A percentile compares a stretch with the other conserved stretches of the same genome.
These are phyloP conservation scores for Zygosaccharomyces gambellarensis DNA, from an alignment of 805 yeast genomes.

Conservation along the genomic window DNA sequence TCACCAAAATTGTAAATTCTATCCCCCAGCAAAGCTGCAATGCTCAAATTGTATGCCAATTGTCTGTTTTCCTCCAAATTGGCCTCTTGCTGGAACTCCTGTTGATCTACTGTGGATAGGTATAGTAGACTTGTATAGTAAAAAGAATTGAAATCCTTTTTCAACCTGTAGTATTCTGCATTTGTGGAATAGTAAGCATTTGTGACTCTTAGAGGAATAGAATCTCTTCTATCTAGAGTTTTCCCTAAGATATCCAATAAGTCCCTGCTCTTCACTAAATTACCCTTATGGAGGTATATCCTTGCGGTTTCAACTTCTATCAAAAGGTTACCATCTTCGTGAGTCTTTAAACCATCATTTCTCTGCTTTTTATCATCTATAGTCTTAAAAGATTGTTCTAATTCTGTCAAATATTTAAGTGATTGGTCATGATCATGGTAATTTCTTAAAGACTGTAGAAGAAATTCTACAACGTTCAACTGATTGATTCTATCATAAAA, in stretches of 20 bases:
- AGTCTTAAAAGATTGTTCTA: constrained; percentile 43
- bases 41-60: constrained; percentile 69
- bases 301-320: constrained; percentile 73
- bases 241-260: constrained; percentile 57
- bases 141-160: constrained; percentile 73
- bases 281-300: constrained; percentile 51
- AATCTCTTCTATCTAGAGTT: constrained; percentile 52
- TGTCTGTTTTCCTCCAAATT: constrained; percentile 40
- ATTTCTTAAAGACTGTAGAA: constrained; percentile 50
- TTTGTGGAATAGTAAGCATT: constrained; percentile 80
- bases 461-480: constrained; percentile 70
- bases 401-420: constrained; percentile 44
- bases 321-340: constrained; percentile 53
- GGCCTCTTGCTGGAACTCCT: constrained; percentile 30
- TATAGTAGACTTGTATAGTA: constrained; percentile 79
- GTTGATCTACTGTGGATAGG: constrained; percentile 60
- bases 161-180: constrained; percentile 67
- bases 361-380: constrained; percentile 34
- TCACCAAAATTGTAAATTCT: constrained; percentile 94
- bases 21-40: constrained; percentile 87
- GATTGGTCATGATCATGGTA: constrained; percentile 43
- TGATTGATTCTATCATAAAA: constrained; percentile 72
- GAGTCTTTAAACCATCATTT: constrained; percentile 36
- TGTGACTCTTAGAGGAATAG: constrained; percentile 59
- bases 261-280: constrained; percentile 57